Conservation (phyloP, 108 stramenopile genomes). For the Pseudonitzschia delicatissima region DNA sequence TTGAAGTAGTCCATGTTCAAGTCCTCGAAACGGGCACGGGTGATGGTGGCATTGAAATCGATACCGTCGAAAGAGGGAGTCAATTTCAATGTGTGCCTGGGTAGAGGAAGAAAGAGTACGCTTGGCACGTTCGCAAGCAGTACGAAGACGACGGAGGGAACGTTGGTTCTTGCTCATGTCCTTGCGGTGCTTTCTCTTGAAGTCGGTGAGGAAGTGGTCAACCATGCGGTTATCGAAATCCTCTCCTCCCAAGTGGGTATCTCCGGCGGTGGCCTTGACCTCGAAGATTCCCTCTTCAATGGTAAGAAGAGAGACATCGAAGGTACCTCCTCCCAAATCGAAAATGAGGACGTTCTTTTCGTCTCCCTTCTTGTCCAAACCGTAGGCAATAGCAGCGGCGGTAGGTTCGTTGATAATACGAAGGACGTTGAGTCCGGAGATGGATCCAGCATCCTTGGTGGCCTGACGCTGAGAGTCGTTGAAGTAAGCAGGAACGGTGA, state of each 20-base stretch:
- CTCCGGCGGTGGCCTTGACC: slow-evolving; percentile 99
- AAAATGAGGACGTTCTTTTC: slow-evolving; percentile 99
- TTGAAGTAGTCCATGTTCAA: slow-evolving; percentile 98
- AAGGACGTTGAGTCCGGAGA: slow-evolving; percentile 97
- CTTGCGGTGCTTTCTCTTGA: slow-evolving; percentile 92
- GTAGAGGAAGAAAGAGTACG: slow-evolving; percentile 97
- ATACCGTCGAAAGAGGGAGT: slow-evolving; percentile 98
- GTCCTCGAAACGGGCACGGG: slow-evolving; percentile 96
- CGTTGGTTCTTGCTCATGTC: slow-evolving; percentile 92
- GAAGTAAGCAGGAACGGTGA: slow-evolving; percentile 99
- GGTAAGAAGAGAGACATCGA: slow-evolving; percentile 95
- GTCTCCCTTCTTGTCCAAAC: slow-evolving; percentile 92
- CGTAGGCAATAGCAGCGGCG: slow-evolving; percentile 98
- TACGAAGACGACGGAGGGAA: slow-evolving; percentile 98
- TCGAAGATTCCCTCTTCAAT: slow-evolving; percentile 99
- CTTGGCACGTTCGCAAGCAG: slow-evolving; percentile 99
- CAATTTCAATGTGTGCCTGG: slow-evolving; percentile 99
- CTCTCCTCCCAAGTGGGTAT: slow-evolving; percentile 99
- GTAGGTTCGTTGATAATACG: slow-evolving; percentile 99
- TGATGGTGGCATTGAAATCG: slow-evolving; percentile 99
- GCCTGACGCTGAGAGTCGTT: slow-evolving; percentile 99
- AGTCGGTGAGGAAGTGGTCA: slow-evolving; percentile 94
- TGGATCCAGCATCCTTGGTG: slow-evolving; percentile 99
- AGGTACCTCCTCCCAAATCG: slow-evolving; percentile 98
- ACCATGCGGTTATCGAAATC: slow-evolving; percentile 99